Conservation (phyloP, 2,329 filamentous ascomycete genomes). For the Pseudogymnoascus sp. region DNA sequence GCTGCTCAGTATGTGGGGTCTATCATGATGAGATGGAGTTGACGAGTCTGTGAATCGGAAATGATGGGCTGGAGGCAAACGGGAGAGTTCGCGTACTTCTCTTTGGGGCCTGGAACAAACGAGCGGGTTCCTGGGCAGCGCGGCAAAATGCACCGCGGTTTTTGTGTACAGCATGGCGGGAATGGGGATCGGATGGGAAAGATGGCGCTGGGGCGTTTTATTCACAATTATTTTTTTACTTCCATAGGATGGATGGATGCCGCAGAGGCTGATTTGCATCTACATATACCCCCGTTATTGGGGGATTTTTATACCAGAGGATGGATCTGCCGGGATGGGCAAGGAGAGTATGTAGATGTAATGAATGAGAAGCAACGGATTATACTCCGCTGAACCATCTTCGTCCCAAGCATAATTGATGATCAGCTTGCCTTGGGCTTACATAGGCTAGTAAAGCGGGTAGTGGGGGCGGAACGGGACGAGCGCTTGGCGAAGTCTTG, state of each 20-base stretch:
- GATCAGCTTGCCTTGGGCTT: not conserved
- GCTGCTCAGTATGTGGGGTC: not conserved
- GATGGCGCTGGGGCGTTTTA: not conserved
- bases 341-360: not conserved
- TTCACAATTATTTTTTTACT: not conserved
- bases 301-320: not conserved
- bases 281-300: not conserved
- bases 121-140: conserved; percentile 1
- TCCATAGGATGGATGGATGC: conserved; percentile 1
- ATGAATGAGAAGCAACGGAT: not conserved
- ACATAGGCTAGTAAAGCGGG: not conserved
- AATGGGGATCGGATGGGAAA: not conserved
- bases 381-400: not conserved
- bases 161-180: conserved; percentile 3
- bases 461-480: not conserved
- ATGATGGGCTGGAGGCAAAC: not conserved
- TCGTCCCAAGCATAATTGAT: not conserved
- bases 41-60: not conserved
- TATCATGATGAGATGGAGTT: not conserved
- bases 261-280: not conserved
- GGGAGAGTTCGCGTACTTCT: conserved; percentile 1
- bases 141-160: not conserved
- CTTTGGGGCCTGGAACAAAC: not conserved
- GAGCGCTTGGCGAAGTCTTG: not conserved
- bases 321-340: not conserved